phyloP scores from a whole-genome alignment of 2,329 filamentous ascomycete genomes.

The Nigrograna mackinnonii region DNA sequence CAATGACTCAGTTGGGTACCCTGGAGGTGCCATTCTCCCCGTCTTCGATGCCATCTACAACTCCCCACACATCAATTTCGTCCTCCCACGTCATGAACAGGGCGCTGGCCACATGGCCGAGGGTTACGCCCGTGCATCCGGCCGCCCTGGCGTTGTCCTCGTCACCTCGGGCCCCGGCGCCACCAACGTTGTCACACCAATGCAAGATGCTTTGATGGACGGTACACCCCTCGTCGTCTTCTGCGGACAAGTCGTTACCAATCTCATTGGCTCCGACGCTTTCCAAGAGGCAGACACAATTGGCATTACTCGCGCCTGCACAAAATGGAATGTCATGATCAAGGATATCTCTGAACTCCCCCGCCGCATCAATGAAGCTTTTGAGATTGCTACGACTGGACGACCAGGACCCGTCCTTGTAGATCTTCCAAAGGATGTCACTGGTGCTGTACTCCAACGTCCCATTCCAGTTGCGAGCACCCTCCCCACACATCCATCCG shows the following conservation, averaged over 20 bases:
- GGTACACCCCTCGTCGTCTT: conserved; percentile 97
- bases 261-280: conserved; percentile 89
- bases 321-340: conserved; percentile 99
- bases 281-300: conserved; percentile 97
- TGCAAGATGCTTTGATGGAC: conserved; percentile 94
- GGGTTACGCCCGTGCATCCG: conserved; percentile 91
- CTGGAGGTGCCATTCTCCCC: conserved; percentile 93
- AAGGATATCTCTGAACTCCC: conserved; percentile 94
- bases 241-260: conserved; percentile 87
- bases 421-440: conserved; percentile 95
- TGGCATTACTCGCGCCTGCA: conserved; percentile 92
- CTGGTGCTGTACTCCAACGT: conserved; percentile 77
- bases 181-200: conserved; percentile 94
- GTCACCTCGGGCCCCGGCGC: conserved; percentile 96
- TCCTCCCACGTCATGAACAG: conserved; percentile 95
- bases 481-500: conserved; percentile 80
- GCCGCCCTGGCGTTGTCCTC: conserved; percentile 92
- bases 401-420: conserved; percentile 93
- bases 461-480: conserved; percentile 79
- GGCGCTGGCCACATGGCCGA: conserved; percentile 98
- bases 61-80: conserved; percentile 94
- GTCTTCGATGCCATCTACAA: conserved; percentile 99
- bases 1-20: conserved; percentile 64
- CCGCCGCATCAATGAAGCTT: conserved; percentile 93
- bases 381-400: conserved; percentile 95